Conservation (phyloP, 1,284 basidiomycete species). For the Puccinia hordei region DNA sequence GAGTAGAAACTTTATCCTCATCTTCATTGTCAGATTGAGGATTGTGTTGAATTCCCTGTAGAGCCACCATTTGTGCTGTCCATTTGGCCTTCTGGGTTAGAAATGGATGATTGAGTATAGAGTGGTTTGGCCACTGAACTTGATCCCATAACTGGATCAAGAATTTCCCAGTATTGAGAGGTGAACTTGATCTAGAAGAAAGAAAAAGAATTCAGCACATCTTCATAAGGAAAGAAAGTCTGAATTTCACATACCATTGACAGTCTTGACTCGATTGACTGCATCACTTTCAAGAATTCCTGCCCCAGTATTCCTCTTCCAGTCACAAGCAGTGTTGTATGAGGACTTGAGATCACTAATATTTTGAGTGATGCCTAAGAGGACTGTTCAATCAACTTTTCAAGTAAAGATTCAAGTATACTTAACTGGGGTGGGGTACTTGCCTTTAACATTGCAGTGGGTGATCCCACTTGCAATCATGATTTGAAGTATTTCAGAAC, state of each 20-base stretch:
- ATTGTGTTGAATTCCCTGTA: not conserved
- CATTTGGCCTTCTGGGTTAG: not conserved
- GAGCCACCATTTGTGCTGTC: not conserved
- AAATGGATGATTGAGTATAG: not conserved
- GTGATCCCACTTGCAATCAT: not conserved
- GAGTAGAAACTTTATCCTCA: not conserved
- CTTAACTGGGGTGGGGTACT: not conserved
- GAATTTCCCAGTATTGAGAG: slow-evolving; percentile 11
- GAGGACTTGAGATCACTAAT: slow-evolving; percentile 4
- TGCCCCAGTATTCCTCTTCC: not conserved
- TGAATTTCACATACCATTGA: not conserved
- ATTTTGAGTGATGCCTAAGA: not conserved
- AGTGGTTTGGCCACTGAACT: slow-evolving; percentile 9
- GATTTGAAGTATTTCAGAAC: not conserved
- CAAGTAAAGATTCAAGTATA: not conserved
- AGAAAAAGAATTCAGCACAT: not conserved
- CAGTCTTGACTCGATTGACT: slow-evolving; percentile 1
- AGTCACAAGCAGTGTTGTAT: slow-evolving; percentile 1
- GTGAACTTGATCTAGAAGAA: not conserved
- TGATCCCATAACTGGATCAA: slow-evolving; percentile 17
- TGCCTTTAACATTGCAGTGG: not conserved
- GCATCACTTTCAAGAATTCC: slow-evolving; percentile 11
- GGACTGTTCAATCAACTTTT: not conserved
- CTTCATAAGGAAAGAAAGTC: not conserved
- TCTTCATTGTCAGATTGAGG: not conserved